These are phyloP conservation scores for Sphaceloma murrayae DNA, from an alignment of 2,329 filamentous ascomycete genomes.

Conservation along the genomic window DNA sequence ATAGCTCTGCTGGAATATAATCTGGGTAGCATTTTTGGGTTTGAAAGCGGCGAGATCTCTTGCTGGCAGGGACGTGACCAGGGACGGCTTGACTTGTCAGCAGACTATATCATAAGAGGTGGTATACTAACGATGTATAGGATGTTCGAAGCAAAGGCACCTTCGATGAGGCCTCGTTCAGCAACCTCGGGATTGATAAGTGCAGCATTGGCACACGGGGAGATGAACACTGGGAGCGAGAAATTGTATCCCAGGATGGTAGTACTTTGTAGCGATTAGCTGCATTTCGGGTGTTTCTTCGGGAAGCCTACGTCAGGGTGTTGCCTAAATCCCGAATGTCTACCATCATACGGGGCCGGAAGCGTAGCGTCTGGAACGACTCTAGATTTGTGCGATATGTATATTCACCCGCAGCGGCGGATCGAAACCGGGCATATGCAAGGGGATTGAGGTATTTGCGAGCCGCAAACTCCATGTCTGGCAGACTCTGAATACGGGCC, in stretches of 20 bases:
- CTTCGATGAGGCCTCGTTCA: slow-evolving; percentile 43
- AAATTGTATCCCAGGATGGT: slow-evolving; percentile 82
- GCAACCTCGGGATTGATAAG: slow-evolving; percentile 72
- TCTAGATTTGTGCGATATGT: slow-evolving; percentile 49
- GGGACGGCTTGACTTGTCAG: slow-evolving; percentile 21
- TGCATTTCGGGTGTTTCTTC: too few species aligned
- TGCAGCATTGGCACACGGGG: slow-evolving; percentile 86
- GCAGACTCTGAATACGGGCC: slow-evolving; percentile 39
- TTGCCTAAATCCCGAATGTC: slow-evolving; percentile 21
- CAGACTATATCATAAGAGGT: slow-evolving; percentile 29
- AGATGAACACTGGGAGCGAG: slow-evolving; percentile 83
- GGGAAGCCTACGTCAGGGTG: slow-evolving; percentile 22
- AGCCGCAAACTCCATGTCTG: slow-evolving; percentile 44
- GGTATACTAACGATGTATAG: slow-evolving; percentile 38
- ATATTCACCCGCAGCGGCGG: slow-evolving; percentile 27
- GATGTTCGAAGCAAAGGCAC: slow-evolving; percentile 39
- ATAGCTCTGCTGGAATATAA: slow-evolving; percentile 36
- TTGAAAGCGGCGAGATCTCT: slow-evolving; percentile 24
- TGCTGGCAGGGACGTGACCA: not conserved
- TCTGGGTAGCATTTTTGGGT: slow-evolving; percentile 32
- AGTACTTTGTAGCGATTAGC: too few species aligned
- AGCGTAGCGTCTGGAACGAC: slow-evolving; percentile 34
- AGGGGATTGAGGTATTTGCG: not conserved
- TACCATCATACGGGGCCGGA: slow-evolving; percentile 10
- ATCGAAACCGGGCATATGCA: not conserved